These are phyloP conservation scores for Podospora bellae-mahoneyi DNA, from an alignment of 495 filamentous ascomycete genomes.

Conservation along the genomic window DNA sequence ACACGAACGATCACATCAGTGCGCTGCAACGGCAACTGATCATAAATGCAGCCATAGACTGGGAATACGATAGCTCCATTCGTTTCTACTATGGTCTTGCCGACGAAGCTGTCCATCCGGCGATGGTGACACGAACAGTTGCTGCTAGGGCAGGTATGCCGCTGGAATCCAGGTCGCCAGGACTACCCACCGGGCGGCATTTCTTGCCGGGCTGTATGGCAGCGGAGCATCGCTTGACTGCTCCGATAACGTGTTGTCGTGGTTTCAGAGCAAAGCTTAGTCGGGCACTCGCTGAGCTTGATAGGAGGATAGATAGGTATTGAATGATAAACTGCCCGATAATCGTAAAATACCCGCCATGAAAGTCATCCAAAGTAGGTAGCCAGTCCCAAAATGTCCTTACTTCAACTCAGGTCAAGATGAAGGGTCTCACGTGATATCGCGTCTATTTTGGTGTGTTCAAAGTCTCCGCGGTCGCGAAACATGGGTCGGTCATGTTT, in stretches of 20 bases:
- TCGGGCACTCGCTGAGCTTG: not conserved
- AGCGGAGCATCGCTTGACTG: not conserved
- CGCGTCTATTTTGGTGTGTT: constrained; percentile 13
- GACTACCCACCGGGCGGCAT: not conserved
- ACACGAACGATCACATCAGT: not conserved
- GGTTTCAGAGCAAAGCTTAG: not conserved
- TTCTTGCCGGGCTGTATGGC: not conserved
- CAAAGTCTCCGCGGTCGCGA: not conserved
- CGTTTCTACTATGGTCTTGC: not conserved
- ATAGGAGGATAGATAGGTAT: too few relatives aligned
- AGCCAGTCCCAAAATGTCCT: not conserved
- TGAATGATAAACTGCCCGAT: not conserved
- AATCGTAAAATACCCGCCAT: not conserved
- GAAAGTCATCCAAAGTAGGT: not conserved
- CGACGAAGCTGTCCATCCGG: not conserved
- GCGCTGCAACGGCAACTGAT: not conserved
- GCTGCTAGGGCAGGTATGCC: not conserved
- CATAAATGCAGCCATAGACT: not conserved
- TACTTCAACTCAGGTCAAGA: not conserved
- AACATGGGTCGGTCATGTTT: not conserved
- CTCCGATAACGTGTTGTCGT: not conserved
- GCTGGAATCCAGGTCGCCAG: not conserved
- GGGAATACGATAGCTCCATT: not conserved
- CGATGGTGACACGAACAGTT: not conserved
- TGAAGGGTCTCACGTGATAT: constrained; percentile 15